Base-by-base conservation (phyloP, 306 rosid genomes). In the Quillaja saponaria region DNA sequence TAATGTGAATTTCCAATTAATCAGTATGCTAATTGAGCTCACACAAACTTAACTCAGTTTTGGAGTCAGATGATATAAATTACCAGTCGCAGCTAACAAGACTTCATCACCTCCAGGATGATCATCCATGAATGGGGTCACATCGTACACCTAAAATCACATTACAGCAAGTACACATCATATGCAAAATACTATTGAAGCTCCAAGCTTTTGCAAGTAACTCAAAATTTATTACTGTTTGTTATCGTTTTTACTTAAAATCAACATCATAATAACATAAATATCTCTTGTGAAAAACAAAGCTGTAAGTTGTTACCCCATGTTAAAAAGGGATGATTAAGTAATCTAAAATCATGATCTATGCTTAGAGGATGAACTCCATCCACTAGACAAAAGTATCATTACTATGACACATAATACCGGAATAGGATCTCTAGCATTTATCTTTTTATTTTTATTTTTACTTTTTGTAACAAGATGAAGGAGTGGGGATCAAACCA, bases 71-170 rank as follows among this genome's bases (percentile, higher is more conserved):
- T 41, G 16, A 64, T 13, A 55, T 47, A 55, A 68, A 71, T 78
- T 39, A 92, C 96, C 98, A 39, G 96, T 92, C 20, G 94, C 85
- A 8, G 96, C 58, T 37, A 92, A 72, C 58, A 92, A 65, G 69
- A 92, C 98, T 78, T 92, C 98, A 51, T 83, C 94, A 12, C 98
- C 98, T 78, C 98, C 98, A 0, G 98, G 98, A 72, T 92, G 98
- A 58, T 92, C 98, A 1, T 92, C 98, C 96, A 92, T 92, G 71
- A 92, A 92, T 37, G 95, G 72, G 52, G 94, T 81, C 44, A 89
- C 84, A 80, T 92, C 94, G 63, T 86, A 92, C 59, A 92, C 98
- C 98, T 92, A 47, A 60, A 53, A 21, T 64, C 9, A 18, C 20
- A 34, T 34, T 19, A 39, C 15, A 41, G 35, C 5, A 28, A 25